Evolutionary conservation across 495 filamentous ascomycete species (phyloP).

Genomic region (Trichoderma parareesei): DNA sequence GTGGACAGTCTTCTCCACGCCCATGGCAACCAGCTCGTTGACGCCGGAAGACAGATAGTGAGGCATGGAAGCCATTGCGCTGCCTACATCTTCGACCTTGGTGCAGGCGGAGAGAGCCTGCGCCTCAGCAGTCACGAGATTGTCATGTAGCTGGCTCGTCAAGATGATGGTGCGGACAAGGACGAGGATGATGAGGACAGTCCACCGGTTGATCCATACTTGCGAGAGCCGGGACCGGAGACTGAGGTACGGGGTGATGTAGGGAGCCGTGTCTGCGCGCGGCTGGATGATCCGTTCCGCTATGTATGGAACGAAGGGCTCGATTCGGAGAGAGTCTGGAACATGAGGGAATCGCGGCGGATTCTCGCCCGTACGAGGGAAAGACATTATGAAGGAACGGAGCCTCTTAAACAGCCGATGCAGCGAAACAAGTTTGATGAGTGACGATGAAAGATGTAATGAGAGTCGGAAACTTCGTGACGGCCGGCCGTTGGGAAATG

Average conservation of each 20-base stretch:
- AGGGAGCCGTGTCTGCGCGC: slow-evolving; percentile 21
- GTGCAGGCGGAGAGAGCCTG: slow-evolving; percentile 85
- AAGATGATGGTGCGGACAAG: slow-evolving; percentile 73
- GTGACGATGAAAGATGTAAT: neutral
- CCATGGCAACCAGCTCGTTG: slow-evolving; percentile 72
- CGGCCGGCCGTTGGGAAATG: slow-evolving; percentile 2
- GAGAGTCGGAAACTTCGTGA: neutral
- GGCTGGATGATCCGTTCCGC: neutral
- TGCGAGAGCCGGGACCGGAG: slow-evolving; percentile 85
- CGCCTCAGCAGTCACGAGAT: slow-evolving; percentile 63
- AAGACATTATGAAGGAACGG: neutral
- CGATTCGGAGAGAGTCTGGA: neutral
- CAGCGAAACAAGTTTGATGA: neutral
- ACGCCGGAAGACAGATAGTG: slow-evolving; percentile 83
- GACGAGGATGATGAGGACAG: slow-evolving; percentile 76
- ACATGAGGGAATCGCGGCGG: neutral
- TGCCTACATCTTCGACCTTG: slow-evolving; percentile 87
- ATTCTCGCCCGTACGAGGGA: neutral
- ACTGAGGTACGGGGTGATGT: slow-evolving; percentile 86
- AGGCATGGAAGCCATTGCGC: slow-evolving; percentile 94
- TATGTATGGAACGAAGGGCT: neutral
- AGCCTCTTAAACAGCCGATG: neutral
- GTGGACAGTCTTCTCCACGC: slow-evolving; percentile 67
- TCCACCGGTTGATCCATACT: slow-evolving; percentile 96
- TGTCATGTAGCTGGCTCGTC: slow-evolving; percentile 55